Evolutionary conservation across 805 yeast genomes (phyloP).

Genomic region (Tetrapisispora taiwanensis): DNA sequence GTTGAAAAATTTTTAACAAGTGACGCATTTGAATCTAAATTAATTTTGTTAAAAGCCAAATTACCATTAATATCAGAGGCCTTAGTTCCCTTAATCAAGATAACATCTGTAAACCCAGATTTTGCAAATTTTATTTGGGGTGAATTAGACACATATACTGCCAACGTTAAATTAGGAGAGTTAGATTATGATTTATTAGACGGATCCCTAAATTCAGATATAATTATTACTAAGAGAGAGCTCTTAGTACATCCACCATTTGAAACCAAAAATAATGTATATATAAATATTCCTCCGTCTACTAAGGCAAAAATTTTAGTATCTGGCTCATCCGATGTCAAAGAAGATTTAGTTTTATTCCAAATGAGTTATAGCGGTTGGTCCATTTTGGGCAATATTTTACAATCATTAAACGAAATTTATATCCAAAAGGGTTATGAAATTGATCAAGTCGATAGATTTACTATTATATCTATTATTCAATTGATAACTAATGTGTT

Average conservation of each 20-base stretch:
- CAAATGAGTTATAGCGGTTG: constrained; percentile 73
- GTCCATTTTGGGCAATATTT: constrained; percentile 69
- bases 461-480: constrained; percentile 39
- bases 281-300: constrained; percentile 39
- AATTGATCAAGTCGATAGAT: constrained; percentile 26
- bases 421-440: constrained; percentile 27
- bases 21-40: constrained; percentile 27
- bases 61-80: constrained; percentile 49
- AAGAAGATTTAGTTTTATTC: constrained; percentile 44
- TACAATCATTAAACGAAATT: constrained; percentile 45
- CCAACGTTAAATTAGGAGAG: constrained; percentile 32
- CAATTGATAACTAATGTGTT: constrained; percentile 42
- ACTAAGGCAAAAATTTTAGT: constrained; percentile 60
- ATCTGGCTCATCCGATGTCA: constrained; percentile 3
- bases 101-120: constrained; percentile 53
- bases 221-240: constrained; percentile 40
- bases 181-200: constrained; percentile 35
- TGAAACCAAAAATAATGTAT: constrained; percentile 37
- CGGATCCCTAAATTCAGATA: constrained; percentile 28
- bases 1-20: constrained; percentile 32
- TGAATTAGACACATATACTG: constrained; percentile 53
- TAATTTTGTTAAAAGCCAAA: constrained; percentile 51
- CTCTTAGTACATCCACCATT: constrained; percentile 49
- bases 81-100: constrained; percentile 48
- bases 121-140: constrained; percentile 57